Evolutionary conservation across 495 filamentous ascomycete species (phyloP).

Genomic region (Mytilinidion resinicola): DNA sequence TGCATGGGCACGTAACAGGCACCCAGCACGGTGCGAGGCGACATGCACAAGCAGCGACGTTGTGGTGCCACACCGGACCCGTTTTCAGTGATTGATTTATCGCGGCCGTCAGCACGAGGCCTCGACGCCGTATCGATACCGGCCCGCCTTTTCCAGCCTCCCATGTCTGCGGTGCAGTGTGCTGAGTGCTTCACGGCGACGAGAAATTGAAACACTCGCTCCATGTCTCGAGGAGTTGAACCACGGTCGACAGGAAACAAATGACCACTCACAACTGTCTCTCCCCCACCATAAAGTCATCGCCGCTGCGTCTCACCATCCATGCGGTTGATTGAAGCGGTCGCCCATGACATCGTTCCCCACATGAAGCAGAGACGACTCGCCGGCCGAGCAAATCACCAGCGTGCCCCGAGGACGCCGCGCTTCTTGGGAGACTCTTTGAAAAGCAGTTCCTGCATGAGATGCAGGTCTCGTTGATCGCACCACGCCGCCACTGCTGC

Average conservation of each 20-base stretch:
- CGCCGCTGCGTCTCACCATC: neutral
- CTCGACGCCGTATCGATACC: neutral
- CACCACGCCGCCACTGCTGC: too few species aligned
- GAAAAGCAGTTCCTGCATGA: too few species aligned
- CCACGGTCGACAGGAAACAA: neutral
- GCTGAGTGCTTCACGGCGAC: neutral
- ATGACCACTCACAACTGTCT: neutral
- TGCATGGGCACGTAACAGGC: too few species aligned
- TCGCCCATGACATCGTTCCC: neutral
- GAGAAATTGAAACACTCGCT: constrained; percentile 1
- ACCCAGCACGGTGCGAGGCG: too few species aligned
- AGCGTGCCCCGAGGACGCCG: too few species aligned
- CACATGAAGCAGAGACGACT: constrained; percentile 1
- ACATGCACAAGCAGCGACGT: neutral
- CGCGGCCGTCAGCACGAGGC: neutral
- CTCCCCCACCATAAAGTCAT: constrained; percentile 1
- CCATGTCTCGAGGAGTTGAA: neutral
- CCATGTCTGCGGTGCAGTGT: neutral
- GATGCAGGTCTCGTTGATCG: too few species aligned
- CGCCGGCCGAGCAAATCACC: constrained; percentile 4
- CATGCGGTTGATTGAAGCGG: neutral
- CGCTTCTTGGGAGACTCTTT: too few species aligned
- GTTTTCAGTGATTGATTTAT: neutral
- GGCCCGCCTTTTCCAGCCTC: neutral
- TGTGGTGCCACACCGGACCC: neutral